These are phyloP conservation scores for Suillus cothurnatus DNA, from an alignment of 768 basidiomycete species.

Conservation along the genomic window DNA sequence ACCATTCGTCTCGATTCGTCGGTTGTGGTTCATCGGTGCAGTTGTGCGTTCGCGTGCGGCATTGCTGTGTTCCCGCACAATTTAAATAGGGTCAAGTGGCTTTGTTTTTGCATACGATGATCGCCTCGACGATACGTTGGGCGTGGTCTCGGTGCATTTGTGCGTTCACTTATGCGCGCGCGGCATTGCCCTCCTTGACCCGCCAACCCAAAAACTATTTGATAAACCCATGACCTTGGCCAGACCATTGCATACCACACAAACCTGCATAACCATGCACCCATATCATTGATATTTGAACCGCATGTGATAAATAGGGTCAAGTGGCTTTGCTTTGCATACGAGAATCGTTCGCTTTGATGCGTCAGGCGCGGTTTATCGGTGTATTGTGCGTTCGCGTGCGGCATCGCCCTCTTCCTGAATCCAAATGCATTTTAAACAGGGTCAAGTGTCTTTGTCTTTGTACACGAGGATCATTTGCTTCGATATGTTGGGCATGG, in stretches of 20 bases:
- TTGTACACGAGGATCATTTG: conserved; percentile 11
- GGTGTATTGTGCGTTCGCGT: not conserved
- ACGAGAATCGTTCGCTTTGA: not conserved
- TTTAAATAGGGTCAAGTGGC: not conserved
- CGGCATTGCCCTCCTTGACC: not conserved
- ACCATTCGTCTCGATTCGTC: not conserved
- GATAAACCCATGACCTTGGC: not conserved
- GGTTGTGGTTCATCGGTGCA: not conserved
- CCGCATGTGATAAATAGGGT: not conserved
- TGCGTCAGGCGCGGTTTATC: not conserved
- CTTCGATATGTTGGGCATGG: not conserved
- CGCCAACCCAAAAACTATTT: not conserved
- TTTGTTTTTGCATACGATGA: not conserved
- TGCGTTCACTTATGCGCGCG: not conserved
- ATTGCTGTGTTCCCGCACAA: not conserved
- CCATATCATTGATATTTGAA: too few species aligned
- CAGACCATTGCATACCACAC: not conserved
- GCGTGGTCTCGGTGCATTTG: conserved; percentile 7
- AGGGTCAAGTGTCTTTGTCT: conserved; percentile 9
- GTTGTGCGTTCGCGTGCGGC: not conserved
- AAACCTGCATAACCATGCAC: not conserved
- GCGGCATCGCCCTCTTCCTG: not conserved
- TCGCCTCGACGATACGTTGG: not conserved
- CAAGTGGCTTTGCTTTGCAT: not conserved
- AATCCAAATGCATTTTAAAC: not conserved